These are phyloP conservation scores for Ananas comosus DNA, from an alignment of 176 grass and related monocot species.

Conservation along the genomic window DNA sequence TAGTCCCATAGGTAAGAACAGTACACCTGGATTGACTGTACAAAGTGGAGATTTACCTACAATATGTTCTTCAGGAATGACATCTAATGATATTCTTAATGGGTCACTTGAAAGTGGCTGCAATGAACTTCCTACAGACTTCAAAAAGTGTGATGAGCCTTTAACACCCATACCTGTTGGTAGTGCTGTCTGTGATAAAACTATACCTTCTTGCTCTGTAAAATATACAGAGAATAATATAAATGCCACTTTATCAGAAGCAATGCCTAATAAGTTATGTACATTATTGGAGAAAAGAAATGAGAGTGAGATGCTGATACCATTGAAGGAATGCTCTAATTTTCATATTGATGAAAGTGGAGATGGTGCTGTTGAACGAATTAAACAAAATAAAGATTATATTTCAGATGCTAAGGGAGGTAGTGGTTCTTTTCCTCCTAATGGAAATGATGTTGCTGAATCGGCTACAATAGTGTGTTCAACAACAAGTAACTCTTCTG, in stretches of 20 bases:
- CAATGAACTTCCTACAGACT: conserved; percentile 20
- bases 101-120: conserved; percentile 10
- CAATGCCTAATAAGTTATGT: conserved; percentile 28
- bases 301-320: conserved; percentile 19
- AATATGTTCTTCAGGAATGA: conserved; percentile 26
- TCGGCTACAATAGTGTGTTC: conserved; percentile 26
- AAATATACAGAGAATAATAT: conserved; percentile 23
- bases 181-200: conserved; percentile 23
- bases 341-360: conserved; percentile 20
- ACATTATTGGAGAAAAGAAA: conserved; percentile 27
- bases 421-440: conserved; percentile 22
- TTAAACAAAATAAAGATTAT: conserved; percentile 17
- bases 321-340: conserved; percentile 9
- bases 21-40: neutral
- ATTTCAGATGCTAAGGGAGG: conserved; percentile 10
- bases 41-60: conserved; percentile 17
- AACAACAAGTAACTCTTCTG: conserved; percentile 28
- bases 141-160: neutral
- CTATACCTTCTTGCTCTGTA: conserved; percentile 24
- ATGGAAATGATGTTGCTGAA: conserved; percentile 29
- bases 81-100: conserved; percentile 15
- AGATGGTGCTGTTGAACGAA: conserved; percentile 30
- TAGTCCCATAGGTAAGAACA: conserved; percentile 10
- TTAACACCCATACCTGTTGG: conserved; percentile 9
- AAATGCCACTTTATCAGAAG: conserved; percentile 14